Evolutionary conservation across 768 basidiomycete species (phyloP).

Genomic region (Auricularia auricula-judae): DNA sequence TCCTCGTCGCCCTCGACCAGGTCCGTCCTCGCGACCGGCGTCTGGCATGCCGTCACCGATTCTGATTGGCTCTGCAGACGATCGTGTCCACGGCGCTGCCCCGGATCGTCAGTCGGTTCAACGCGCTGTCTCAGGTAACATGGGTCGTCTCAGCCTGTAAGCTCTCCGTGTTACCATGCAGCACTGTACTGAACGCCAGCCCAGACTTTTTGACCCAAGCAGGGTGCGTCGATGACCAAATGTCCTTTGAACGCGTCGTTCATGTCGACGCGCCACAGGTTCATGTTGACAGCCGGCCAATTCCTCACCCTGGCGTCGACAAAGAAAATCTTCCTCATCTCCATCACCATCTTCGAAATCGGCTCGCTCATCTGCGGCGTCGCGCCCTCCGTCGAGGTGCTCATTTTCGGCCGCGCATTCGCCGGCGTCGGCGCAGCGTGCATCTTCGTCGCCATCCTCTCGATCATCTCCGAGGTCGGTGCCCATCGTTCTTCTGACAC

Average conservation of each 20-base stretch:
- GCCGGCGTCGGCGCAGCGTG: slow-evolving; percentile 30
- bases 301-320: slow-evolving; percentile 19
- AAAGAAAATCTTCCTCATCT: slow-evolving; percentile 18
- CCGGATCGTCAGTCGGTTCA: slow-evolving; percentile 19
- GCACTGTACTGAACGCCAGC: slow-evolving; percentile 2
- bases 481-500: neutral
- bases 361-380: slow-evolving; percentile 21
- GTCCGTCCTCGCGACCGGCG: too few species aligned
- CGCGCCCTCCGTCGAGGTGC: slow-evolving; percentile 15
- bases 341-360: slow-evolving; percentile 29
- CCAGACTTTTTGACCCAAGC: slow-evolving; percentile 18
- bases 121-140: slow-evolving; percentile 17
- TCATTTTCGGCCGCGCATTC: slow-evolving; percentile 35
- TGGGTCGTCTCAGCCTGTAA: slow-evolving; percentile 14
- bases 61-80: slow-evolving; percentile 12
- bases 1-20: slow-evolving; percentile 23
- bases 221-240: slow-evolving; percentile 2
- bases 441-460: slow-evolving; percentile 15
- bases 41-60: too few species aligned
- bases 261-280: slow-evolving; percentile 4
- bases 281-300: slow-evolving; percentile 21
- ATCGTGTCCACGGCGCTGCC: slow-evolving; percentile 25
- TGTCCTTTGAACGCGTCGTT: neutral
- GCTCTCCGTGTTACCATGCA: slow-evolving; percentile 2
- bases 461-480: slow-evolving; percentile 13